Evolutionary conservation across 257 asterid genomes (phyloP).

Genomic region (Gentiana straminea): DNA sequence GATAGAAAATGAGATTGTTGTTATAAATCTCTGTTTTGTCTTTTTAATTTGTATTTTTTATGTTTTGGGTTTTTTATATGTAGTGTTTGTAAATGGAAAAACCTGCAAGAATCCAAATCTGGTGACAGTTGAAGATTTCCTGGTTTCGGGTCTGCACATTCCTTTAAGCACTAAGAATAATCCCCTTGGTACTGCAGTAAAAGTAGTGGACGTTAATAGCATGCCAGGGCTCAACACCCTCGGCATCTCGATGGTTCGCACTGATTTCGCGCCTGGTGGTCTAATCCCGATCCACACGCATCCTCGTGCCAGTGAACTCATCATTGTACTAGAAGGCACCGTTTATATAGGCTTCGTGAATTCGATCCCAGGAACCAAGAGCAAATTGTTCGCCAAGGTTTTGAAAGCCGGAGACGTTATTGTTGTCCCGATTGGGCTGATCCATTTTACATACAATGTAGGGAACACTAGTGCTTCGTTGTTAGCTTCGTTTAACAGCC

Average conservation of each 20-base stretch:
- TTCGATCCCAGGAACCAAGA: slow-evolving; percentile 1
- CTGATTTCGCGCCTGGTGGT: slow-evolving; percentile 2
- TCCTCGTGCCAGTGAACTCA: not conserved
- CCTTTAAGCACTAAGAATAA: not conserved
- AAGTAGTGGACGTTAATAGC: not conserved
- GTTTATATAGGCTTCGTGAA: not conserved
- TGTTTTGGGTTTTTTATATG: not conserved
- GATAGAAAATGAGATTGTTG: too few species aligned
- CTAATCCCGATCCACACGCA: slow-evolving; percentile 1
- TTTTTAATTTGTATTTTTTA: too few species aligned
- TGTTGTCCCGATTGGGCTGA: not conserved
- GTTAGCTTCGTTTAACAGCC: slow-evolving; percentile 2
- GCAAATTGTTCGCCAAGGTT: not conserved
- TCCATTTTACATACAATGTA: slow-evolving; percentile 1
- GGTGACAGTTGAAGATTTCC: not conserved
- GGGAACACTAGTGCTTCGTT: not conserved
- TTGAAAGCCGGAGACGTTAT: slow-evolving; percentile 1
- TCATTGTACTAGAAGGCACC: not conserved
- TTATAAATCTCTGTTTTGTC: too few species aligned
- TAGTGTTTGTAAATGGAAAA: slow-evolving; percentile 4
- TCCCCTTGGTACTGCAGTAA: not conserved
- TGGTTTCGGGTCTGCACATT: not conserved
- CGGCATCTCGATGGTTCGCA: not conserved
- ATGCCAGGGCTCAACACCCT: slow-evolving; percentile 1
- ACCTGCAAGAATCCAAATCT: not conserved